A percentile compares a stretch with the other conserved stretches of the same genome.
These are phyloP conservation scores for Aphanomyces invadans DNA, from an alignment of 352 stramenopile species.

Conservation along the genomic window DNA sequence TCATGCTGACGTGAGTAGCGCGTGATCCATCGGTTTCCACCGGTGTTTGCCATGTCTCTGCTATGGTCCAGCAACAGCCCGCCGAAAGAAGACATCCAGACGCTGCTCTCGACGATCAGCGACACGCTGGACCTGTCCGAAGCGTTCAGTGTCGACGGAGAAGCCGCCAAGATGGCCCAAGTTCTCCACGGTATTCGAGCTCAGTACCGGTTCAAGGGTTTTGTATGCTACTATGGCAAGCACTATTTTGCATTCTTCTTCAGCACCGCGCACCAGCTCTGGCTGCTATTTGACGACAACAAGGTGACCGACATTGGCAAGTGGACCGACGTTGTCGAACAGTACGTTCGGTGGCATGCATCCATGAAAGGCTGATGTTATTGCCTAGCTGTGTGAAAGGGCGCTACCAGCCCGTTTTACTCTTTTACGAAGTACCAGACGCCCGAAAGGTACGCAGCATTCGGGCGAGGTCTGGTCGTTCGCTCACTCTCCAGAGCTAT, in stretches of 20 bases:
- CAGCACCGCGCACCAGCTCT: constrained; percentile 78
- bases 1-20: constrained; percentile 26
- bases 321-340: constrained; percentile 62
- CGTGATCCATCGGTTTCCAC: constrained; percentile 75
- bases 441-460: constrained; percentile 38
- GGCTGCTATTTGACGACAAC: constrained; percentile 80
- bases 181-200: constrained; percentile 46
- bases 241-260: constrained; percentile 83
- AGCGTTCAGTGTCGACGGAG: constrained; percentile 58
- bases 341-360: constrained; percentile 32
- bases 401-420: constrained; percentile 71
- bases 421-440: constrained; percentile 81
- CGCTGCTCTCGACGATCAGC: constrained; percentile 51
- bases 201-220: constrained; percentile 67
- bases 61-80: constrained; percentile 67
- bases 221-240: constrained; percentile 80
- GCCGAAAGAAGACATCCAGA: constrained; percentile 67
- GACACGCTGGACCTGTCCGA: constrained; percentile 66
- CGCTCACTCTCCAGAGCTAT: background rate
- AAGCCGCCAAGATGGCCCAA: constrained; percentile 61
- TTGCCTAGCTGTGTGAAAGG: constrained; percentile 47
- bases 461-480: no score
- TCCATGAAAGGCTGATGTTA: no score
- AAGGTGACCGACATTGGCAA: constrained; percentile 65
- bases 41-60: constrained; percentile 80